These are phyloP conservation scores for Aspergillus affinis DNA, from an alignment of 495 filamentous ascomycete species.

Conservation along the genomic window DNA sequence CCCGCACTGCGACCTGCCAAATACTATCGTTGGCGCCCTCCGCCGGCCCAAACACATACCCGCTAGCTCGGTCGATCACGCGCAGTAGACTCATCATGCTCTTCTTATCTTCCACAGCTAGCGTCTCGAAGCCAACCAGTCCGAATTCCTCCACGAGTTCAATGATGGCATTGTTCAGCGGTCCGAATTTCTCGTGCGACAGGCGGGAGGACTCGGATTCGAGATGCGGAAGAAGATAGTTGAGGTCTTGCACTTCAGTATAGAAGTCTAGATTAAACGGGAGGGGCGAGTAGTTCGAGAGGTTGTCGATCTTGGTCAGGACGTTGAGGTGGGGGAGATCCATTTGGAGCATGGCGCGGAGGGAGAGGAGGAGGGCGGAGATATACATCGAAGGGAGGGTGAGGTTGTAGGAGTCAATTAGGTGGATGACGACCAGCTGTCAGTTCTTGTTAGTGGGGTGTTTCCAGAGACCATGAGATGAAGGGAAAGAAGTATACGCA, in stretches of 20 bases:
- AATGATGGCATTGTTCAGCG: conserved; percentile 81
- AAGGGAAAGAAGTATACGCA: conserved; percentile 41
- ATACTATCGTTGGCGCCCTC: conserved; percentile 92
- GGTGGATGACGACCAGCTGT: conserved; percentile 85
- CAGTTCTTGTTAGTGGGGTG: conserved; percentile 12
- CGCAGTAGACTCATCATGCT: conserved; percentile 90
- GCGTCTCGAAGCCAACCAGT: conserved; percentile 85
- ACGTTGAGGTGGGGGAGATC: conserved; percentile 94
- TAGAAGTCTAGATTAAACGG: conserved; percentile 96
- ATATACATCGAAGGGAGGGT: conserved; percentile 92
- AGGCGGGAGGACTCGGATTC: conserved; percentile 58
- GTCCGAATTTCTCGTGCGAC: conserved; percentile 69
- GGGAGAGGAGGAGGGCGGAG: conserved; percentile 84
- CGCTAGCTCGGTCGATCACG: conserved; percentile 84
- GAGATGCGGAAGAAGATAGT: conserved; percentile 77
- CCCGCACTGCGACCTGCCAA: conserved; percentile 92
- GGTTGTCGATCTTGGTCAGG: conserved; percentile 94
- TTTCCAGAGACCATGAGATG: not conserved
- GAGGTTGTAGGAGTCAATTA: conserved; percentile 88
- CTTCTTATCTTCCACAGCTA: conserved; percentile 93
- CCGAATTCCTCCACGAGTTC: conserved; percentile 85
- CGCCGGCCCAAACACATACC: conserved; percentile 88
- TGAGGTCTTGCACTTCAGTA: conserved; percentile 94
- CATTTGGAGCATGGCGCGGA: conserved; percentile 96
- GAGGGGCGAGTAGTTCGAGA: conserved; percentile 73